Evolutionary conservation across 1,284 basidiomycete genomes (phyloP).

Genomic region (Rhodotorula sp.): DNA sequence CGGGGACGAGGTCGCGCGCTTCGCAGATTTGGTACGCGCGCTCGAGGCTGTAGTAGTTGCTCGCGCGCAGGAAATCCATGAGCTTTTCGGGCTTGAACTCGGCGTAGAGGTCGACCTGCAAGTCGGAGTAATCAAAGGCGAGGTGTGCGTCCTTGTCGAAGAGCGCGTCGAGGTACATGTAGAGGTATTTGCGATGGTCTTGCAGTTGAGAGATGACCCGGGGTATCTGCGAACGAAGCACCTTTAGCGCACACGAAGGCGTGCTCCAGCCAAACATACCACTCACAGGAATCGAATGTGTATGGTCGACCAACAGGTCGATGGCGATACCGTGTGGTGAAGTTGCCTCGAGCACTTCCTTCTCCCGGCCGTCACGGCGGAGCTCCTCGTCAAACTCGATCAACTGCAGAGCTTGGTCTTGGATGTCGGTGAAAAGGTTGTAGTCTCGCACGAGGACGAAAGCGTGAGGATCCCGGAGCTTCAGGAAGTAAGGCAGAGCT

Average conservation of each 20-base stretch:
- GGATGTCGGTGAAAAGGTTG: constrained; percentile 91
- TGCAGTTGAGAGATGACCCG: constrained; percentile 85
- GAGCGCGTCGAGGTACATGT: constrained; percentile 88
- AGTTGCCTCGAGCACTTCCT: constrained; percentile 17
- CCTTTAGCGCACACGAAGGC: not conserved
- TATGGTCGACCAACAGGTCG: constrained; percentile 84
- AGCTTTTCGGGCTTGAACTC: constrained; percentile 75
- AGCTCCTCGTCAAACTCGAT: constrained; percentile 93
- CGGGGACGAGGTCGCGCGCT: constrained; percentile 79
- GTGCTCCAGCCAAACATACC: not conserved
- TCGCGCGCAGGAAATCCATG: constrained; percentile 87
- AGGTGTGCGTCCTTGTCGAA: constrained; percentile 82
- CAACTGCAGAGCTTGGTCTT: constrained; percentile 85
- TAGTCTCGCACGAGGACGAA: constrained; percentile 93
- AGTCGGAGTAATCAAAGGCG: constrained; percentile 76
- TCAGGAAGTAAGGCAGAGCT: constrained; percentile 84
- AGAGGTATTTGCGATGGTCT: constrained; percentile 74
- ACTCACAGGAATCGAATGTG: constrained; percentile 87
- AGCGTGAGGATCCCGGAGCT: constrained; percentile 80
- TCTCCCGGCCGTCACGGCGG: constrained; percentile 53
- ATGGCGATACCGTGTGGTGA: constrained; percentile 65
- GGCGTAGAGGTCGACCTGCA: constrained; percentile 84
- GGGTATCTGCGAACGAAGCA: constrained; percentile 59
- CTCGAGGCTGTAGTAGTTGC: constrained; percentile 88
- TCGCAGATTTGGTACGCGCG: constrained; percentile 82